Percentiles rank a stretch among this genome's conserved stretches.
These are phyloP conservation scores for Hyaloscypha finlandica DNA, from an alignment of 495 filamentous ascomycete species.

Conservation along the genomic window DNA sequence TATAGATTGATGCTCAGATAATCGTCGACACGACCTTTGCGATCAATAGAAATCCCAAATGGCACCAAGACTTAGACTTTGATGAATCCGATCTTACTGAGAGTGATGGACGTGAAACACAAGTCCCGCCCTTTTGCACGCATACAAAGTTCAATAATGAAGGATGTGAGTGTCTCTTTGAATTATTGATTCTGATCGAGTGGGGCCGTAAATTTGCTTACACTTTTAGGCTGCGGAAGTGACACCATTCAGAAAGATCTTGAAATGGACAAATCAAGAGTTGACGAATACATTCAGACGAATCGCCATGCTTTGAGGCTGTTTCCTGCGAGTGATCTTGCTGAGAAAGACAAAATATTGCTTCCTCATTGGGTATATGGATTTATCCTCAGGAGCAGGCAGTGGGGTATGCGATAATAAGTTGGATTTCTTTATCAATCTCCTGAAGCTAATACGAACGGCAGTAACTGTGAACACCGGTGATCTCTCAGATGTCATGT, in stretches of 20 bases:
- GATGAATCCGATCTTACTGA: not conserved
- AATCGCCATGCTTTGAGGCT: no score
- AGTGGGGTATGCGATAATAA: not conserved
- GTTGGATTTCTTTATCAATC: no score
- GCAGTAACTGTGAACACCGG: conserved; percentile 1
- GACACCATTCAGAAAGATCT: conserved; percentile 6
- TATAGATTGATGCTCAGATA: conserved; percentile 7
- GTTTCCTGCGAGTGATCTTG: not conserved
- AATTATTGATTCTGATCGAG: no score
- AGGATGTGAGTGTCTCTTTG: not conserved
- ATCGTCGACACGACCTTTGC: conserved; percentile 8
- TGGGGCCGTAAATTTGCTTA: no score
- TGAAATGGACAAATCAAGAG: not conserved
- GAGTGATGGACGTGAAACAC: not conserved
- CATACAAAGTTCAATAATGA: not conserved
- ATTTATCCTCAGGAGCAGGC: conserved; percentile 2
- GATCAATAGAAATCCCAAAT: conserved; percentile 11
- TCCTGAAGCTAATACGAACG: no score
- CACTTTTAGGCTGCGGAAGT: not conserved
- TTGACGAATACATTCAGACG: not conserved
- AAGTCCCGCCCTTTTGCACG: not conserved
- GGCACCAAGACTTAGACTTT: not conserved
- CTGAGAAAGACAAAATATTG: not conserved
- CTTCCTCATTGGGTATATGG: conserved; percentile 4
- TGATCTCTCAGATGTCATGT: conserved; percentile 11